A percentile compares a stretch with the other conserved stretches of the same genome.
phyloP scores from a whole-genome alignment of 495 filamentous ascomycete genomes.

The Articulospora tetracladia region DNA sequence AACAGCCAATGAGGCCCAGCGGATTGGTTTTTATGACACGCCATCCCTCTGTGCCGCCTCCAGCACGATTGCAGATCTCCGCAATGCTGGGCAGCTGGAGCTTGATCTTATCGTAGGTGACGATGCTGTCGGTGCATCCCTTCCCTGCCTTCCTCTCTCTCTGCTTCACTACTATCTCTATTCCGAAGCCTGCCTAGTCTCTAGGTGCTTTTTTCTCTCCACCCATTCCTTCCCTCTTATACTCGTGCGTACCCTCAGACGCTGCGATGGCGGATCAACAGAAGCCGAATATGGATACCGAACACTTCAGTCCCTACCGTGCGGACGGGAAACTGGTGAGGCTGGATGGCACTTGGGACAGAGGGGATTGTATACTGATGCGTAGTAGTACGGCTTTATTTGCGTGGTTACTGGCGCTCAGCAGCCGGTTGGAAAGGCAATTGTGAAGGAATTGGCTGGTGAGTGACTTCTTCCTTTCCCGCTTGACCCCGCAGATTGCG shows the following conservation, averaged over 20 bases:
- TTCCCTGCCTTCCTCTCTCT: not conserved
- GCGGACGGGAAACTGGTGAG: slow-evolving; percentile 56
- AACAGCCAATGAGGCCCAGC: not conserved
- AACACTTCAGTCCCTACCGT: slow-evolving; percentile 55
- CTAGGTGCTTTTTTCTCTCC: too few relatives aligned
- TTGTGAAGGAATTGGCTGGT: slow-evolving; percentile 54
- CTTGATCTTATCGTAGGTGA: not conserved
- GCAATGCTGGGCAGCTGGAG: not conserved
- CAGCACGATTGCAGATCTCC: slow-evolving; percentile 15
- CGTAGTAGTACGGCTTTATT: slow-evolving; percentile 52
- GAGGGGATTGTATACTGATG: not conserved
- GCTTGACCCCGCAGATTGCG: not conserved
- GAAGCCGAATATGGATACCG: slow-evolving; percentile 30
- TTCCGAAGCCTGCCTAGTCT: too few relatives aligned
- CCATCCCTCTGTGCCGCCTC: not conserved
- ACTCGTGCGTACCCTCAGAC: not conserved
- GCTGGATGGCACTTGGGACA: not conserved
- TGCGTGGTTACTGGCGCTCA: slow-evolving; percentile 58
- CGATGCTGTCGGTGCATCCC: not conserved
- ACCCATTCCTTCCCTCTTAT: not conserved
- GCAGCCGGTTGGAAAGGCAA: slow-evolving; percentile 54
- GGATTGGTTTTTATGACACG: not conserved
- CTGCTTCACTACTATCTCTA: not conserved
- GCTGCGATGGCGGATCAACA: not conserved
- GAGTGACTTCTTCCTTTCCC: slow-evolving; percentile 8